These are phyloP conservation scores for Mangifera indica DNA, from an alignment of 345 rosid species.

Conservation along the genomic window DNA sequence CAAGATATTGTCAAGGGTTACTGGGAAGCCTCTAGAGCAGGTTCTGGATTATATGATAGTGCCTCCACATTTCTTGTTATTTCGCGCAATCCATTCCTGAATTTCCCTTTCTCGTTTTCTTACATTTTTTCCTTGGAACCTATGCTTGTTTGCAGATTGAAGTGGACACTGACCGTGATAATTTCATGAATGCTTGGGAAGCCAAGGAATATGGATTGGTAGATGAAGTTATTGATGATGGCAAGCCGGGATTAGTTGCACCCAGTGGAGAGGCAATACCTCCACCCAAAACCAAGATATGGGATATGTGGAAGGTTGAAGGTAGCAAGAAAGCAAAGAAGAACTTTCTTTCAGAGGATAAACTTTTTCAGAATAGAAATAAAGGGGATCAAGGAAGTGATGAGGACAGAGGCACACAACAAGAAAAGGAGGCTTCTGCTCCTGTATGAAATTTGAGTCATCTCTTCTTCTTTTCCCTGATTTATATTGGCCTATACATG, in stretches of 20 bases:
- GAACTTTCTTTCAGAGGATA: conserved; percentile 58
- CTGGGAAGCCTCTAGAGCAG: conserved; percentile 75
- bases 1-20: conserved; percentile 74
- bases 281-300: conserved; percentile 67
- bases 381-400: conserved; percentile 31
- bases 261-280: conserved; percentile 61
- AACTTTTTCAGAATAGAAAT: conserved; percentile 28
- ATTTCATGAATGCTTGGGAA: conserved; percentile 92
- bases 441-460: conserved; percentile 19
- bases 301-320: conserved; percentile 75
- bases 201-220: conserved; percentile 90
- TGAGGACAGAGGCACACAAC: conserved; percentile 27
- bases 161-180: conserved; percentile 73
- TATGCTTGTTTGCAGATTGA: conserved; percentile 49
- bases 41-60: conserved; percentile 27
- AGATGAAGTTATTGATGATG: conserved; percentile 84
- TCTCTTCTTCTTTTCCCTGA: not conserved
- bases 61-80: not conserved
- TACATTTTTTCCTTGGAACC: not conserved
- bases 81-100: not conserved
- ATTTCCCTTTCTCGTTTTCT: not conserved
- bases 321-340: conserved; percentile 59
- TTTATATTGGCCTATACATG: not conserved
- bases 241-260: conserved; percentile 90
- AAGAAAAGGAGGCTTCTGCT: conserved; percentile 23